Evolutionary conservation across 352 stramenopile species (phyloP).

Genomic region (Phytophthora colocasiae): DNA sequence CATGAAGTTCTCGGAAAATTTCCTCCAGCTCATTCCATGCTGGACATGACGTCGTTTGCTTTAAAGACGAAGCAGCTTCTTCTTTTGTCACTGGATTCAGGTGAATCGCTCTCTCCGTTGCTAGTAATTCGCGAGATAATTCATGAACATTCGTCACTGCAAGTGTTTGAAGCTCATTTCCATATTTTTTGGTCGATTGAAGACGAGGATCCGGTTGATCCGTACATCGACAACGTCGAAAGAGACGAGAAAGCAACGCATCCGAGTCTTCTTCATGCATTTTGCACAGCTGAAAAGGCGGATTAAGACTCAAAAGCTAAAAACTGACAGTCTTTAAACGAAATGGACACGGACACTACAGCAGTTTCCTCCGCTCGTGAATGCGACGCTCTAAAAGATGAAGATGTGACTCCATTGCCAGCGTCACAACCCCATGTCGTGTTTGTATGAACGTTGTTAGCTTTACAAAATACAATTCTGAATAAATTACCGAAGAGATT

Average conservation of each 20-base stretch:
- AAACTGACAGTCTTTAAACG: conserved; percentile 13
- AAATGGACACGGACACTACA: conserved; percentile 22
- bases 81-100: background rate
- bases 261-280: conserved; percentile 35
- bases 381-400: conserved; percentile 37
- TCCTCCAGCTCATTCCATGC: conserved; percentile 42
- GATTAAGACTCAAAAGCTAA: background rate
- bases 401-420: conserved; percentile 41
- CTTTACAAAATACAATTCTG: background rate
- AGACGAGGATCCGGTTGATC: background rate
- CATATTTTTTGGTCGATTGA: conserved; percentile 7
- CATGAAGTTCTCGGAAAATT: conserved; percentile 44
- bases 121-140: conserved; percentile 28
- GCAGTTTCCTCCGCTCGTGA: conserved; percentile 22
- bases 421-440: conserved; percentile 42
- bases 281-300: conserved; percentile 29
- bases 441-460: conserved; percentile 41
- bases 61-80: background rate
- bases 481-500: too few relatives aligned
- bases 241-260: conserved; percentile 31
- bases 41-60: conserved; percentile 8
- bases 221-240: conserved; percentile 28
- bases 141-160: conserved; percentile 38
- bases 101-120: conserved; percentile 34
- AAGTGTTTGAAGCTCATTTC: conserved; percentile 25